Conservation (phyloP, 2,329 filamentous ascomycete species). For the Hypoxylon sp. region DNA sequence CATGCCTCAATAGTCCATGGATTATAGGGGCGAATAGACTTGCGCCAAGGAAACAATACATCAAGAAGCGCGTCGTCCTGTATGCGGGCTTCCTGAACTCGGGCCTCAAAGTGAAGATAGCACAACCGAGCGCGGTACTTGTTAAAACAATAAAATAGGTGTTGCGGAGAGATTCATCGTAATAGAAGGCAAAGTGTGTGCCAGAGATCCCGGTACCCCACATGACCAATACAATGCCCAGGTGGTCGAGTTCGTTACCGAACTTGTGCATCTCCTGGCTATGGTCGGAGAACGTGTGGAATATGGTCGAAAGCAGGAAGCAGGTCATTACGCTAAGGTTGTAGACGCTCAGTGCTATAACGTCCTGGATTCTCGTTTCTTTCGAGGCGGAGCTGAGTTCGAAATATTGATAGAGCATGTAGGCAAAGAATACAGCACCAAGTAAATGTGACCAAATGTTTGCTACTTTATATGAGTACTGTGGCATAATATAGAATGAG, state of each 20-base stretch:
- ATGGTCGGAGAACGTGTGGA: conserved; percentile 54
- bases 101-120: conserved; percentile 49
- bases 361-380: conserved; percentile 21
- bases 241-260: conserved; percentile 52
- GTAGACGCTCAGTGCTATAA: conserved; percentile 46
- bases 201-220: conserved; percentile 50
- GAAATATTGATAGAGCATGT: conserved; percentile 38
- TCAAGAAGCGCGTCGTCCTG: conserved; percentile 46
- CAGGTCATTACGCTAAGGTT: conserved; percentile 48
- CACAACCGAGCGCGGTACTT: conserved; percentile 47
- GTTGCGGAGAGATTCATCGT: conserved; percentile 34
- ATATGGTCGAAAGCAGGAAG: conserved; percentile 49
- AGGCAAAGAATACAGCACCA: conserved; percentile 46
- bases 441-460: conserved; percentile 55
- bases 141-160: conserved; percentile 46
- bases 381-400: conserved; percentile 7
- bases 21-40: conserved; percentile 49
- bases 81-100: conserved; percentile 49
- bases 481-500: not conserved
- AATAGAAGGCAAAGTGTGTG: conserved; percentile 51
- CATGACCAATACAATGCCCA: conserved; percentile 53
- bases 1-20: conserved; percentile 44
- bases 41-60: conserved; percentile 47
- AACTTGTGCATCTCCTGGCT: conserved; percentile 49
- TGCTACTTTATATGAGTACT: conserved; percentile 32